Evolutionary conservation across 2,329 filamentous ascomycete species (phyloP).

Genomic region (Fusarium sp.): DNA sequence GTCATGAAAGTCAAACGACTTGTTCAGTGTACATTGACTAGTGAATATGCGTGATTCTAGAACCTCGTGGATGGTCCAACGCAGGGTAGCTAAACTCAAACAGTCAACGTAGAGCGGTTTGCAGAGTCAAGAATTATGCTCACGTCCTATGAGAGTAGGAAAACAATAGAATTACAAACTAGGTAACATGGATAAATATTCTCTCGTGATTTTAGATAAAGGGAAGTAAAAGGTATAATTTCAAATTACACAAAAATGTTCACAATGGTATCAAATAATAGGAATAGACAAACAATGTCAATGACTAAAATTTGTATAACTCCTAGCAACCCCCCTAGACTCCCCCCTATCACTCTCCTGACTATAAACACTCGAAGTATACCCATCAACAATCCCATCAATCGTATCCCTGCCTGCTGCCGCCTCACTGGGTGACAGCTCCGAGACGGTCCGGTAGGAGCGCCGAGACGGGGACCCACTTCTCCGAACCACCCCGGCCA

Average conservation of each 20-base stretch:
- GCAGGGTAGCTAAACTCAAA: neutral
- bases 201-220: neutral
- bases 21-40: neutral
- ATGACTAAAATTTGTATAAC: neutral
- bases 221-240: neutral
- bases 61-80: neutral
- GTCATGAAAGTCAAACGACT: neutral
- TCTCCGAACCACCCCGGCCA: neutral
- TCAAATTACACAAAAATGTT: neutral
- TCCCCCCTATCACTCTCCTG: neutral
- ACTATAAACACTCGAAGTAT: conserved; percentile 6
- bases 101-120: neutral
- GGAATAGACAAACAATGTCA: neutral
- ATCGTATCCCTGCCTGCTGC: neutral
- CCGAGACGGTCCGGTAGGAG: neutral
- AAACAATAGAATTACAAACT: neutral
- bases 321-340: neutral
- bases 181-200: neutral
- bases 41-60: neutral
- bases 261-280: neutral
- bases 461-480: conserved; percentile 1
- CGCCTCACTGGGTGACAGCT: neutral
- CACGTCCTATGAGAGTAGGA: no score
- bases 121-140: neutral
- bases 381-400: neutral